Conservation (phyloP, 768 basidiomycete species). For the Zangia roseola region DNA sequence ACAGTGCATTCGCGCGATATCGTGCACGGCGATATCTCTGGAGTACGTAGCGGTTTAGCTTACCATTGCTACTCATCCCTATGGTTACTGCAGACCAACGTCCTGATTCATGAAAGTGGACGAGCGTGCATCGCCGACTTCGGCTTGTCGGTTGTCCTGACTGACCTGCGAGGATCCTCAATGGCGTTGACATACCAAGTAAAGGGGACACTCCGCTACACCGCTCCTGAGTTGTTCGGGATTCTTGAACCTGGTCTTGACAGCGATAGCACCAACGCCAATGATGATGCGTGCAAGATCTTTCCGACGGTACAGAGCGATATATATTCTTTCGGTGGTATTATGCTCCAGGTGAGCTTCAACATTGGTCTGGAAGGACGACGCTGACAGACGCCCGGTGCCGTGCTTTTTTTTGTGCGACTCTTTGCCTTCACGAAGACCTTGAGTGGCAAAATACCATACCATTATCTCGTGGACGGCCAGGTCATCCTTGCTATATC, state of each 20-base stretch:
- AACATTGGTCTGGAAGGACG: too few species aligned
- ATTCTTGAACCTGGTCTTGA: background rate
- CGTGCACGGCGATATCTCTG: conserved; percentile 28
- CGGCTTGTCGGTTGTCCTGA: conserved; percentile 42
- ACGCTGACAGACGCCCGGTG: background rate
- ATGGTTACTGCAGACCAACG: conserved; percentile 35
- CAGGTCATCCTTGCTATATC: conserved; percentile 20
- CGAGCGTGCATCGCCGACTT: conserved; percentile 47
- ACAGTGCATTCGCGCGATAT: conserved; percentile 21
- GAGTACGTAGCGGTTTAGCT: conserved; percentile 16
- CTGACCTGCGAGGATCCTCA: conserved; percentile 33
- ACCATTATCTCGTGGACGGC: conserved; percentile 21
- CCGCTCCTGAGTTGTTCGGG: conserved; percentile 42
- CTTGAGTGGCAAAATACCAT: conserved; percentile 23
- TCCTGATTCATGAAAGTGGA: conserved; percentile 42
- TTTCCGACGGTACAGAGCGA: conserved; percentile 34
- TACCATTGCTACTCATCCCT: background rate
- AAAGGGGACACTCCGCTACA: conserved; percentile 48
- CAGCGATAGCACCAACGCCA: background rate
- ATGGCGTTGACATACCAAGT: conserved; percentile 31
- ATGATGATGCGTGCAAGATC: background rate
- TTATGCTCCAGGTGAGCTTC: conserved; percentile 24
- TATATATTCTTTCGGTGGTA: conserved; percentile 33
- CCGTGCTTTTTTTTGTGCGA: too few species aligned
- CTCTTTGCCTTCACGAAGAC: too few species aligned